phyloP scores from a whole-genome alignment of 352 stramenopile species.

The Phytophthora sp. region DNA sequence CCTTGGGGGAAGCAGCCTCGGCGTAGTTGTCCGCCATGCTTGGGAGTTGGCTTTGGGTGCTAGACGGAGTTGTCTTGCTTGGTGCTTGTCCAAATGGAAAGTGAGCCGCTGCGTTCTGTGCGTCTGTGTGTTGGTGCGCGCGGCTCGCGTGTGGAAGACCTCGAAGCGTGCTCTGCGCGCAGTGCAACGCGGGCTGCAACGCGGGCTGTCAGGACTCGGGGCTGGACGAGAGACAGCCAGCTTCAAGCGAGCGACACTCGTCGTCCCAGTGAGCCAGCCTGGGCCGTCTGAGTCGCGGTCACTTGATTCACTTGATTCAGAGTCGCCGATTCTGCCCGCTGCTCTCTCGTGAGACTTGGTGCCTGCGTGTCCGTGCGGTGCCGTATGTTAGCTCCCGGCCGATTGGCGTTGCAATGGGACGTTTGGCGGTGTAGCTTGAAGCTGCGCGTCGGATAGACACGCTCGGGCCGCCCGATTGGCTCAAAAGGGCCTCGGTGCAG shows the following conservation, averaged over 20 bases:
- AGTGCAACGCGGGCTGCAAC: not conserved
- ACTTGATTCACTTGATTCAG: constrained; percentile 7
- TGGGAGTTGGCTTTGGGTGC: not conserved
- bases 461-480: too few species aligned
- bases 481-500: not conserved
- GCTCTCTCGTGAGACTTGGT: not conserved
- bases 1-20: constrained; percentile 3
- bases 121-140: not conserved
- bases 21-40: constrained; percentile 9
- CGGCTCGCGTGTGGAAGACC: not conserved
- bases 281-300: not conserved
- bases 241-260: not conserved
- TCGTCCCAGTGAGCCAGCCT: too few species aligned
- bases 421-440: not conserved
- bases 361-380: not conserved
- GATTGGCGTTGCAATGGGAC: not conserved
- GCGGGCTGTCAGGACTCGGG: not conserved
- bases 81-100: constrained; percentile 26
- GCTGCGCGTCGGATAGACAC: not conserved
- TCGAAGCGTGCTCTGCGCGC: not conserved
- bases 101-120: constrained; percentile 11
- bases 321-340: not conserved
- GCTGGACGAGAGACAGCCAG: not conserved
- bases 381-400: constrained; percentile 1
- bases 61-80: constrained; percentile 17